Conservation (phyloP, 2,329 filamentous ascomycete genomes). For the Paecilomyces dactylethromorphus region DNA sequence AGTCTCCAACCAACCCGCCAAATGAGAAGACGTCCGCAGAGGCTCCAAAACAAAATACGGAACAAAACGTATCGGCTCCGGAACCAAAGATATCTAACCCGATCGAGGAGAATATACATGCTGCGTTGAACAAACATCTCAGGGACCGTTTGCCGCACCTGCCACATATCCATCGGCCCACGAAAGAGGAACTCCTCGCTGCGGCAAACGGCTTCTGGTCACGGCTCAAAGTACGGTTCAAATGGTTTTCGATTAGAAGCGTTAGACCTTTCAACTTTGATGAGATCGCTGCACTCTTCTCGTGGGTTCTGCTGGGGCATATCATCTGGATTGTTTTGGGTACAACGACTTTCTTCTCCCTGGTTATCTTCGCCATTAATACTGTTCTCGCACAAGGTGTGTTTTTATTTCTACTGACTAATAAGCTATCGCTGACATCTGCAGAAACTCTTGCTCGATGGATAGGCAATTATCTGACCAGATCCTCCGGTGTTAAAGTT, state of each 20-base stretch:
- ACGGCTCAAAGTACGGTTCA: conserved; percentile 82
- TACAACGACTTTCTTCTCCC: conserved; percentile 93
- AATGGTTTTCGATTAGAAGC: conserved; percentile 95
- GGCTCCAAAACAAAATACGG: conserved; percentile 3
- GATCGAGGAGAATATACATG: conserved; percentile 11
- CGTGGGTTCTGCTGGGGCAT: conserved; percentile 91
- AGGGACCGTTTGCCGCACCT: conserved; percentile 61
- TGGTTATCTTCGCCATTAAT: conserved; percentile 86
- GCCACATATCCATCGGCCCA: conserved; percentile 73
- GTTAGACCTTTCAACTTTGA: conserved; percentile 91
- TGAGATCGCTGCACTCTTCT: conserved; percentile 91
- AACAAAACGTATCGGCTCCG: conserved; percentile 3
- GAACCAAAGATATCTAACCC: conserved; percentile 19
- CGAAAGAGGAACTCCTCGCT: conserved; percentile 85
- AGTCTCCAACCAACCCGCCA: conserved; percentile 7
- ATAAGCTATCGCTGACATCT: conserved; percentile 12
- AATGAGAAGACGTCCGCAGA: conserved; percentile 8
- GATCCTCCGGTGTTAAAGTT: conserved; percentile 86
- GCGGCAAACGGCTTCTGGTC: conserved; percentile 93
- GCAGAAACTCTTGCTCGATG: conserved; percentile 84
- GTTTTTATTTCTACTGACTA: conserved; percentile 14
- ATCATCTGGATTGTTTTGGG: conserved; percentile 93
- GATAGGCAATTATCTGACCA: conserved; percentile 91
- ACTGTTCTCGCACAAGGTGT: conserved; percentile 89
- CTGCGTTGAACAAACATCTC: conserved; percentile 34